These are phyloP conservation scores for Ophiostoma piceae DNA, from an alignment of 2,329 filamentous ascomycete genomes.

Conservation along the genomic window DNA sequence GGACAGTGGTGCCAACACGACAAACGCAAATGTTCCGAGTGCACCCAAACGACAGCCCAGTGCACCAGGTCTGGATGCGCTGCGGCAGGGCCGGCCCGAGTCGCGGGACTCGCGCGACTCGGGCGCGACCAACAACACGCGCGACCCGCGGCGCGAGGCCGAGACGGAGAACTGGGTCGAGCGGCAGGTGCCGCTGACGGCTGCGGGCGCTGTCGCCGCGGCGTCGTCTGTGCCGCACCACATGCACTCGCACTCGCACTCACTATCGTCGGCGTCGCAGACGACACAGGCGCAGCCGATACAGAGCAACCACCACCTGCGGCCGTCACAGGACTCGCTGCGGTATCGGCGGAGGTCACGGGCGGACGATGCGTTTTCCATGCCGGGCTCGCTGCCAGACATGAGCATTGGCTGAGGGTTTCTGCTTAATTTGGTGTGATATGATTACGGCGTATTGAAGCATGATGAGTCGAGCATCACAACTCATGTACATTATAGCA, in stretches of 20 bases:
- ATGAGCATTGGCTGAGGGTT: conserved; percentile 27
- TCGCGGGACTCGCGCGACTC: conserved; percentile 35
- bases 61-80: conserved; percentile 13
- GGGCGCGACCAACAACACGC: conserved; percentile 30
- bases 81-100: conserved; percentile 24
- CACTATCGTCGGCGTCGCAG: background rate
- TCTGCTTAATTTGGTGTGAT: background rate
- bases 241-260: conserved; percentile 17
- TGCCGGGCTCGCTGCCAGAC: conserved; percentile 45
- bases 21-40: background rate
- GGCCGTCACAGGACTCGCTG: conserved; percentile 33
- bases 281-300: conserved; percentile 3
- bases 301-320: conserved; percentile 19
- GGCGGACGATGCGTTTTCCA: conserved; percentile 38
- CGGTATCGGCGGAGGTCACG: conserved; percentile 37
- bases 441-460: conserved; percentile 2
- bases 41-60: background rate
- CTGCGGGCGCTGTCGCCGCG: conserved; percentile 11
- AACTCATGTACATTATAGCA: conserved; percentile 10
- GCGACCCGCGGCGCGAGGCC: conserved; percentile 34
- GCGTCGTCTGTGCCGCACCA: conserved; percentile 17
- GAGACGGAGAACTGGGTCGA: conserved; percentile 29
- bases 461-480: conserved; percentile 1
- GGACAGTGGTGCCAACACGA: background rate
- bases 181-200: conserved; percentile 27